Base-by-base conservation (phyloP, 805 yeast species). In the Candida tallmaniae region DNA sequence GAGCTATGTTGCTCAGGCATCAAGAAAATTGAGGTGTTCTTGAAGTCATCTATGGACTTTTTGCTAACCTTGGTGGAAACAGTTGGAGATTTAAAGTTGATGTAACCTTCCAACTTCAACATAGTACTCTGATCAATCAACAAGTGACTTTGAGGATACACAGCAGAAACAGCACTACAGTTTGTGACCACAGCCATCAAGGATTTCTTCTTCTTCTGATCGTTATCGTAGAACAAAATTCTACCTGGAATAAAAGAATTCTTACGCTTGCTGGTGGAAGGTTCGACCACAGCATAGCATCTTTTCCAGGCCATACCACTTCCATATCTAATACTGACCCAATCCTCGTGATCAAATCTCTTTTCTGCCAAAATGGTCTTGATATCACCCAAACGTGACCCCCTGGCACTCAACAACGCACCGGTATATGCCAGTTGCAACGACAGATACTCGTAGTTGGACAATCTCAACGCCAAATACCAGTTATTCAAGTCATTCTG, bases 281-380 rank as follows among this genome's bases (percentile, higher is more conserved):
- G 89, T 46, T 83, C 84, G 37, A 90, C 74, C 8, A 89, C 96
- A 3, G 95, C 90, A 65, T 76, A 93, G 52, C 96, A 90, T 39
- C 95, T 73, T 52, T 81, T 84, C 97, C 97, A 93, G 1, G 97
- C 96, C 95, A 87, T 86, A 16, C 98, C 98, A 7, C 93, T 76
- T 13, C 98, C 97, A 58, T 90, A 93, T 45, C 97, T 71, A 12
- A 93, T 95, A 54, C 88, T 75, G 27, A 83, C 88, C 97, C 96
- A 90, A 50, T 89, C 96, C 57, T 86, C 96, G 52, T 87, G 93
- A 39, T 76, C 77, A 54, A 78, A 84, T 51, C 90, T 81, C 13
- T 93, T 81, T 44, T 84, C 95, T 1, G 95, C 82, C 38, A 93
- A 68, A 29, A 93, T 70, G 11, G 90, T 83, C 40, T 84, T 75